Conservation (phyloP, 768 basidiomycete genomes). For the Pleurotus salmoneostramineus region DNA sequence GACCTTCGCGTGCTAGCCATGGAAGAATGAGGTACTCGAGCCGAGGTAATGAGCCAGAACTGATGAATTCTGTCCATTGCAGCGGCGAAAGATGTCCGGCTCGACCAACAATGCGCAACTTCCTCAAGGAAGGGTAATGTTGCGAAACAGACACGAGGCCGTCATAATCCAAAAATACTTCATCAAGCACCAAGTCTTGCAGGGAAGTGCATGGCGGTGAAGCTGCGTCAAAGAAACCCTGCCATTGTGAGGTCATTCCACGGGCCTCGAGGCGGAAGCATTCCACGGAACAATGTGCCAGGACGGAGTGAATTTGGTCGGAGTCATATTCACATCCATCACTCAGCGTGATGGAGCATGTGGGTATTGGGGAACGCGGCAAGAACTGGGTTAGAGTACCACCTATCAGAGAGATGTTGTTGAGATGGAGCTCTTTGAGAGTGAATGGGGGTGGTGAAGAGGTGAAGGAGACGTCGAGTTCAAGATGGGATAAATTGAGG, state of each 20-base stretch:
- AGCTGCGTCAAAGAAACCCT: conserved; percentile 25
- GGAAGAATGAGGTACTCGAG: conserved; percentile 33
- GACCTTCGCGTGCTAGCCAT: conserved; percentile 34
- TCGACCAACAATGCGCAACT: conserved; percentile 37
- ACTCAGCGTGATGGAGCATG: conserved; percentile 31
- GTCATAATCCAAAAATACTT: conserved; percentile 33
- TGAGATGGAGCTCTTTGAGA: conserved; percentile 29
- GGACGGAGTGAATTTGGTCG: conserved; percentile 34
- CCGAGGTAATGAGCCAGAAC: conserved; percentile 26
- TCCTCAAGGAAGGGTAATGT: conserved; percentile 33
- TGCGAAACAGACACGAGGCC: conserved; percentile 27
- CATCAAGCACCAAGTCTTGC: conserved; percentile 36
- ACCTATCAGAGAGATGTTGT: conserved; percentile 36
- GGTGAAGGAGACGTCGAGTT: conserved; percentile 34
- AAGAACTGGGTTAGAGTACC: conserved; percentile 40
- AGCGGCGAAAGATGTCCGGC: conserved; percentile 27
- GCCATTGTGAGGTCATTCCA: conserved; percentile 8
- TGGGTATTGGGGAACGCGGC: conserved; percentile 29
- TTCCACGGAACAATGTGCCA: conserved; percentile 36
- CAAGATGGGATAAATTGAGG: conserved; percentile 38
- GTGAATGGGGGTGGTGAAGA: conserved; percentile 21
- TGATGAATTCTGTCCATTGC: conserved; percentile 40
- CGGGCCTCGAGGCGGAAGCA: conserved; percentile 40
- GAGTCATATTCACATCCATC: conserved; percentile 19
- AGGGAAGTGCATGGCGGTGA: conserved; percentile 21